A percentile compares a stretch with the other conserved stretches of the same genome.
phyloP scores from a whole-genome alignment of 345 rosid species.

The Syzygium aromaticum region DNA sequence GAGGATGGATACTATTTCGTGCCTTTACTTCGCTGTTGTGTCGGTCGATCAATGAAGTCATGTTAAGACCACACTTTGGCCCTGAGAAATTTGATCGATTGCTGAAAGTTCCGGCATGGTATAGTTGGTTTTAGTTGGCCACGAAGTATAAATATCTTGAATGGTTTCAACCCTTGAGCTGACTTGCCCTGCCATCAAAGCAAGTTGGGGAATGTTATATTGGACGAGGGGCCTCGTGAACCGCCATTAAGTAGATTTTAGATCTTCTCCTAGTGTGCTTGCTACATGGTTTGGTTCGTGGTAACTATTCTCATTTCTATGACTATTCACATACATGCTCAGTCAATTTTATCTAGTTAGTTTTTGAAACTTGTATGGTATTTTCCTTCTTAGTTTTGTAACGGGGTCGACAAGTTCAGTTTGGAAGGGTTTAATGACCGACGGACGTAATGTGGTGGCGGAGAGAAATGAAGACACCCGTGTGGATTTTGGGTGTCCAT shows the following conservation, averaged over 20 bases:
- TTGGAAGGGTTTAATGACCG: background rate
- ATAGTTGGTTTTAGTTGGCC: background rate
- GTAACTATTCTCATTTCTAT: background rate
- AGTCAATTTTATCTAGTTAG: background rate
- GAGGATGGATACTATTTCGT: background rate
- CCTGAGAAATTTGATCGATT: background rate
- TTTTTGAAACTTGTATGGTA: background rate
- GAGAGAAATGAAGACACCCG: background rate
- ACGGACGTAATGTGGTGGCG: background rate
- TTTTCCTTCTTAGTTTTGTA: background rate
- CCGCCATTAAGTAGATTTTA: background rate
- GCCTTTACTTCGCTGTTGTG: background rate
- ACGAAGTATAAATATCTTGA: background rate
- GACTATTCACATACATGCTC: background rate
- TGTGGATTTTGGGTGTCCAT: background rate
- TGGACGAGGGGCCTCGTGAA: background rate
- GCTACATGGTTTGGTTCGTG: background rate
- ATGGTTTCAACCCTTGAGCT: background rate
- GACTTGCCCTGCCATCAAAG: background rate
- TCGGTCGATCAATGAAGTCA: background rate
- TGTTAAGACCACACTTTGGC: background rate
- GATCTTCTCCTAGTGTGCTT: background rate
- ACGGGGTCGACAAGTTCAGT: background rate
- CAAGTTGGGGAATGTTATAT: background rate
- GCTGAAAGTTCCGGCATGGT: background rate